Conservation (phyloP, 2,329 filamentous ascomycete genomes). For the Apiospora marii region DNA sequence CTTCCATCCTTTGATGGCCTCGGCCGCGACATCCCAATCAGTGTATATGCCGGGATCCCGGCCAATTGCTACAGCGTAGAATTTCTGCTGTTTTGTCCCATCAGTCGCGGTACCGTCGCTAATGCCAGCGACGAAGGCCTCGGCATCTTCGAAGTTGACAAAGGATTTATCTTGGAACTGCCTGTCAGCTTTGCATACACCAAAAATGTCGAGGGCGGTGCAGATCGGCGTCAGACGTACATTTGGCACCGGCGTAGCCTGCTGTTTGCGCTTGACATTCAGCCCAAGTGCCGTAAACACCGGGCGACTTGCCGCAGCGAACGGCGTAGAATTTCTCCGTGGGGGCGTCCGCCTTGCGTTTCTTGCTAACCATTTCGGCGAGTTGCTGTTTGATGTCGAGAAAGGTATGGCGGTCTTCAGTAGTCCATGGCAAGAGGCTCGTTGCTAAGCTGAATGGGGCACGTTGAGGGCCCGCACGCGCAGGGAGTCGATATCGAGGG, state of each 20-base stretch:
- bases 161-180: slow-evolving; percentile 79
- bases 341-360: slow-evolving; percentile 56
- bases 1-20: slow-evolving; percentile 77
- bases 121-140: slow-evolving; percentile 75
- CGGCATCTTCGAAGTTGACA: slow-evolving; percentile 74
- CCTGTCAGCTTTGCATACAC: slow-evolving; percentile 22
- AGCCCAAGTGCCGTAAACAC: slow-evolving; percentile 69
- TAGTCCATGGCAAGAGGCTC: slow-evolving; percentile 37
- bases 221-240: slow-evolving; percentile 57
- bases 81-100: slow-evolving; percentile 54
- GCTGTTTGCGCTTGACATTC: slow-evolving; percentile 68
- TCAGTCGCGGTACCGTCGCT: slow-evolving; percentile 49
- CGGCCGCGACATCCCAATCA: slow-evolving; percentile 73
- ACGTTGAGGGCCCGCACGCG: slow-evolving; percentile 17
- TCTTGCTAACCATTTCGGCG: slow-evolving; percentile 48
- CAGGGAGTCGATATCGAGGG: neutral
- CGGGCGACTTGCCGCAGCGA: slow-evolving; percentile 61
- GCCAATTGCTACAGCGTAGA: slow-evolving; percentile 70
- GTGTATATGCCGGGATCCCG: slow-evolving; percentile 65
- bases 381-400: slow-evolving; percentile 29
- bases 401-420: slow-evolving; percentile 25
- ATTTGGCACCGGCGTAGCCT: slow-evolving; percentile 70
- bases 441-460: slow-evolving; percentile 2
- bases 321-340: slow-evolving; percentile 70
- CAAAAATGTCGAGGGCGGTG: neutral